Percentiles rank a stretch among this genome's conserved stretches.
Conservation (phyloP, 805 yeast genomes). For the Cyberlindnera lachancei region DNA sequence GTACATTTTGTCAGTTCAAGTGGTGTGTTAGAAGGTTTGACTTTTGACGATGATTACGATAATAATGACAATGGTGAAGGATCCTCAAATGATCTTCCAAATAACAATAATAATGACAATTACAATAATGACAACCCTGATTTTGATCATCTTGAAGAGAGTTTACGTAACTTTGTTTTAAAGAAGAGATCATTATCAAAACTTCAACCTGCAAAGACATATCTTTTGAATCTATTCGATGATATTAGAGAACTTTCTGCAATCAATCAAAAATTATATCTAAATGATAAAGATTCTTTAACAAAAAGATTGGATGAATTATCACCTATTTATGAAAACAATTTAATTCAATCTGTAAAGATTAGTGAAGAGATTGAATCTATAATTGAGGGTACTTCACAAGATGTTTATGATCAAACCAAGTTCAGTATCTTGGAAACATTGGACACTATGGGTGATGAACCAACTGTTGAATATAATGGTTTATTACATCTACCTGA, state of each 20-base stretch:
- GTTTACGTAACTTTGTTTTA: conserved; percentile 75
- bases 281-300: conserved; percentile 40
- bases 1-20: conserved; percentile 85
- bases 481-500: conserved; percentile 61
- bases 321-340: conserved; percentile 55
- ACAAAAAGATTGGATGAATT: conserved; percentile 45
- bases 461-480: conserved; percentile 43
- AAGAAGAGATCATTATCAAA: conserved; percentile 88
- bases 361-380: conserved; percentile 54
- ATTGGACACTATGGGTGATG: conserved; percentile 42
- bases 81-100: conserved; percentile 17
- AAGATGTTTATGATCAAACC: conserved; percentile 54
- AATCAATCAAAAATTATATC: conserved; percentile 51
- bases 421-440: conserved; percentile 43
- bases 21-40: conserved; percentile 31
- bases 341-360: conserved; percentile 42
- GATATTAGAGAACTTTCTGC: conserved; percentile 59
- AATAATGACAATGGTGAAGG: conserved; percentile 34
- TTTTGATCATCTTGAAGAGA: conserved; percentile 78
- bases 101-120: no score
- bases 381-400: conserved; percentile 53
- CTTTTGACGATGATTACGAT: conserved; percentile 30
- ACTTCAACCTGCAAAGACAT: conserved; percentile 88
- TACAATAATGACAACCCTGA: conserved; percentile 38
- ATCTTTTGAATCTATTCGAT: conserved; percentile 54